Percentiles rank a stretch among this genome's conserved stretches.
These are phyloP conservation scores for Claviceps africana DNA, from an alignment of 2,329 filamentous ascomycete species.

Conservation along the genomic window DNA sequence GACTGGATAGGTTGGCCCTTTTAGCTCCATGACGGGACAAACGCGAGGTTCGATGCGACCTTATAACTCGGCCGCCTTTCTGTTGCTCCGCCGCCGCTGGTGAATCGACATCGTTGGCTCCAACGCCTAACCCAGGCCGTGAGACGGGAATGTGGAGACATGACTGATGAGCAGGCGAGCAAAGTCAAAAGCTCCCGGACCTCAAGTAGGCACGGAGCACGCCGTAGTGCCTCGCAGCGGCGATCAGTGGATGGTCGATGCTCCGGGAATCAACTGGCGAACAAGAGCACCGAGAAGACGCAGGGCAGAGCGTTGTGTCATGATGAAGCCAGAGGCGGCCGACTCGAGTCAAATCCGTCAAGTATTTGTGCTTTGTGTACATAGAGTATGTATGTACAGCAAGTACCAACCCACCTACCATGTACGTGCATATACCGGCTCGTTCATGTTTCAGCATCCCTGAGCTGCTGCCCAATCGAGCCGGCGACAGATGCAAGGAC, in stretches of 20 bases:
- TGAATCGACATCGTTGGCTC: not conserved
- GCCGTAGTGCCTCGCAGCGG: not conserved
- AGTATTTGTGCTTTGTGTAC: no score
- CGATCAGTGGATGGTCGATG: not conserved
- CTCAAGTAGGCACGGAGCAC: not conserved
- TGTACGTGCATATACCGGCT: not conserved
- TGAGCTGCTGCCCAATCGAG: not conserved
- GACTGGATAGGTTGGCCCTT: not conserved
- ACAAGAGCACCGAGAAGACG: not conserved
- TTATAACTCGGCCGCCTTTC: not conserved
- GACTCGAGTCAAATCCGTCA: not conserved
- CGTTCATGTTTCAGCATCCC: not conserved
- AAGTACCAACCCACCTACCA: no score
- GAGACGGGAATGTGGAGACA: not conserved
- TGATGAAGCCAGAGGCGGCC: no score
- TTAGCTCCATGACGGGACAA: not conserved
- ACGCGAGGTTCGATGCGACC: not conserved
- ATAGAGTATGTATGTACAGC: no score
- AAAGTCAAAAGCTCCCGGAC: not conserved
- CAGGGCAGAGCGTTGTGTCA: not conserved
- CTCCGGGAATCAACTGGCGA: not conserved
- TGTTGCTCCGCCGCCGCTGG: not conserved
- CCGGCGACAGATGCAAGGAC: not conserved
- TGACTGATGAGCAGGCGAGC: not conserved
- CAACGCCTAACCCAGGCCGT: not conserved